Evolutionary conservation across 345 rosid genomes (phyloP).

Genomic region (Heritiera fomes): DNA sequence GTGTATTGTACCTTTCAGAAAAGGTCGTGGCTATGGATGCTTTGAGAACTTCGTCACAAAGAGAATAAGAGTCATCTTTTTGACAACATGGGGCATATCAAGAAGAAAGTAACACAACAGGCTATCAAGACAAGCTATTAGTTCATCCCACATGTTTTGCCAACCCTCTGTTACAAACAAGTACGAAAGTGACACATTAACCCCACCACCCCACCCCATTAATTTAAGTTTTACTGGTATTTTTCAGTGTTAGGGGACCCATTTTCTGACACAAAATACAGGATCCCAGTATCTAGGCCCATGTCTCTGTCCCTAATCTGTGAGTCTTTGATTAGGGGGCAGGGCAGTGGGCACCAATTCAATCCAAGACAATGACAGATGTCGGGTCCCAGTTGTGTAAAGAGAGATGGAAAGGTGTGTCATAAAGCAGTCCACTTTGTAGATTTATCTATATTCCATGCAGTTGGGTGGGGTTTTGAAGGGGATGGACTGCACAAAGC

Average conservation of each 20-base stretch:
- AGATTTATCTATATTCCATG: conserved; percentile 29
- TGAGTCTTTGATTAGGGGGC: conserved; percentile 26
- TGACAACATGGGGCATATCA: conserved; percentile 19
- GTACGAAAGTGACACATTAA: not conserved
- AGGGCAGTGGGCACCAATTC: not conserved
- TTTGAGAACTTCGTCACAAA: conserved; percentile 20
- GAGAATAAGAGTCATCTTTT: conserved; percentile 15
- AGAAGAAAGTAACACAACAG: conserved; percentile 19
- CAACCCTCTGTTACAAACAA: conserved; percentile 22
- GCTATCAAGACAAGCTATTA: conserved; percentile 15
- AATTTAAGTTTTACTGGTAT: not conserved
- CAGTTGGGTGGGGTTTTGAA: conserved; percentile 26
- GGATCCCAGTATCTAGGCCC: conserved; percentile 38
- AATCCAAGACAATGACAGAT: conserved; percentile 3
- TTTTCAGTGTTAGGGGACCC: not conserved
- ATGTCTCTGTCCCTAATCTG: conserved; percentile 32
- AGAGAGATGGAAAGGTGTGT: conserved; percentile 32
- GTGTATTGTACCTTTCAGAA: conserved; percentile 19
- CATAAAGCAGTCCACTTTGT: conserved; percentile 29
- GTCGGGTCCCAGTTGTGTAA: conserved; percentile 21
- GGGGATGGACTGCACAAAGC: conserved; percentile 25
- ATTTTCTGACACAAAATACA: conserved; percentile 15
- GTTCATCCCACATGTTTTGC: conserved; percentile 33
- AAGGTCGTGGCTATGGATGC: conserved; percentile 3
- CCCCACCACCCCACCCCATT: conserved; percentile 22